Conservation (phyloP, 2,329 filamentous ascomycete species). For the Mycosphaerella sp. region DNA sequence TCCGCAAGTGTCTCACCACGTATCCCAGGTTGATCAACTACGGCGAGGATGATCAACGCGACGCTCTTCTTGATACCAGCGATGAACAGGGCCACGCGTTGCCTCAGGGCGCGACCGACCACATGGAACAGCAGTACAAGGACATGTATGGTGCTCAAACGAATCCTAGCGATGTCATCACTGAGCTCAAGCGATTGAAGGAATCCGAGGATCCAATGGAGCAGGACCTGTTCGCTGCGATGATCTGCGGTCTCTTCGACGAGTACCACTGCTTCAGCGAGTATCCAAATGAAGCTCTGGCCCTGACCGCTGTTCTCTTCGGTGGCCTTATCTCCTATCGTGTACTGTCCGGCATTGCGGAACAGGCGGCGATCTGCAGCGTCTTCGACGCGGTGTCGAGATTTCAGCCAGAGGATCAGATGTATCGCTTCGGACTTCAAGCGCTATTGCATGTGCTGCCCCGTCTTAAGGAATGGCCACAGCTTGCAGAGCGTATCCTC, state of each 20-base stretch:
- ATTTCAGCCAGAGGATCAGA: constrained; percentile 71
- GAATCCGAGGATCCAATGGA: constrained; percentile 74
- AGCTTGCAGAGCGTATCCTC: constrained; percentile 78
- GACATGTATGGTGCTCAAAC: constrained; percentile 94
- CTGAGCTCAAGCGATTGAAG: constrained; percentile 79
- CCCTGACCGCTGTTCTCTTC: constrained; percentile 92
- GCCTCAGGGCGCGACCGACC: constrained; percentile 68
- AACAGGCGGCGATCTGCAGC: constrained; percentile 94
- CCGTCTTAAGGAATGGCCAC: constrained; percentile 88
- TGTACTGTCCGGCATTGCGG: constrained; percentile 78
- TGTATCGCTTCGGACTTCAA: constrained; percentile 98
- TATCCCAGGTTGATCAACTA: constrained; percentile 97
- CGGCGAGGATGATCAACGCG: constrained; percentile 66
- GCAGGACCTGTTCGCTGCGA: constrained; percentile 94
- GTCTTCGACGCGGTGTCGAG: constrained; percentile 93
- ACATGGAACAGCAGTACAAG: constrained; percentile 98
- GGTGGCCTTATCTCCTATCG: constrained; percentile 84
- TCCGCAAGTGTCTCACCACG: constrained; percentile 80
- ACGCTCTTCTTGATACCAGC: constrained; percentile 84
- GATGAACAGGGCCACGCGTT: constrained; percentile 70
- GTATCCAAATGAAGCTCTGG: constrained; percentile 91
- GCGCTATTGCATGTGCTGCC: constrained; percentile 82
- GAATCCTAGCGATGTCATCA: constrained; percentile 77
- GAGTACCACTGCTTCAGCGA: constrained; percentile 94
- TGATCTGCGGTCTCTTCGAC: constrained; percentile 96